Percentiles rank a stretch among this genome's conserved stretches.
Evolutionary conservation across 148 eudicot genomes (phyloP).

Genomic region (Agrostemma githago): DNA sequence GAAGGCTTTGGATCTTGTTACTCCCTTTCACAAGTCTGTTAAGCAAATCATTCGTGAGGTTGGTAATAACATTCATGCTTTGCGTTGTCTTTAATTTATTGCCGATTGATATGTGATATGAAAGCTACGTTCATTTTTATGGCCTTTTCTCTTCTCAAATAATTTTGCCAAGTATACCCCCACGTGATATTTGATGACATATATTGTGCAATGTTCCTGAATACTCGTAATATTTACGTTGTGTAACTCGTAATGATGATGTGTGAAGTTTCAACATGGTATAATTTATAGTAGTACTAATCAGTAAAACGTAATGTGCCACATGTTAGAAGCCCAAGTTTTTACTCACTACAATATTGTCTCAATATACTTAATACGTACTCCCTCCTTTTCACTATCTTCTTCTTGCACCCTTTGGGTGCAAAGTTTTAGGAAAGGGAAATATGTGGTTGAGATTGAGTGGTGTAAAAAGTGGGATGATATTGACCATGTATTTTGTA

Average conservation of each 20-base stretch:
- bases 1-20: constrained; percentile 56
- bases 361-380: neutral
- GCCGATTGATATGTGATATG: neutral
- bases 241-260: neutral
- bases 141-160: neutral
- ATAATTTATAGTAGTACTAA: neutral
- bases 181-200: neutral
- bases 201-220: neutral
- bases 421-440: no score
- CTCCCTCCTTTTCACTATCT: no score
- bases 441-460: no score
- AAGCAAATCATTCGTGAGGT: constrained; percentile 83
- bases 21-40: constrained; percentile 76
- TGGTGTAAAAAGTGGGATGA: no score
- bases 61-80: constrained; percentile 16
- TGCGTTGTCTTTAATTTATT: neutral
- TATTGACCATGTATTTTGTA: no score
- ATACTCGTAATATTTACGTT: neutral
- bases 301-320: neutral
- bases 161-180: neutral
- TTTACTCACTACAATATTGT: neutral
- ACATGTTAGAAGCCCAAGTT: neutral
- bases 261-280: neutral
- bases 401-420: no score
- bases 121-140: neutral